These are phyloP conservation scores for Tolypocladium guangdongense DNA, from an alignment of 2,329 filamentous ascomycete species.

Conservation along the genomic window DNA sequence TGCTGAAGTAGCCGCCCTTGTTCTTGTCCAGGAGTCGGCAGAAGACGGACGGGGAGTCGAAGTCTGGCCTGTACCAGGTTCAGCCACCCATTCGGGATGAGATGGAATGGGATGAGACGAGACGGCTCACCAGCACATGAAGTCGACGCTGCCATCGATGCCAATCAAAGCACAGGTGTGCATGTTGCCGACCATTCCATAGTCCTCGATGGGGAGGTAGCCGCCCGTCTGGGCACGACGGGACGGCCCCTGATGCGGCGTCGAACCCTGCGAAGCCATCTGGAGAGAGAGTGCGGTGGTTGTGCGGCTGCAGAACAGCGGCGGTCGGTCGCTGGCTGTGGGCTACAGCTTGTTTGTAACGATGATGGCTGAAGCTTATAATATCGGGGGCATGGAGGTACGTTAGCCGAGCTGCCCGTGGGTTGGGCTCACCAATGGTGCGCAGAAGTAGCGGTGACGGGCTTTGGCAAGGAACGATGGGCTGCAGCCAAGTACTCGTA, in stretches of 20 bases:
- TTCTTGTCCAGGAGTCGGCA: conserved; percentile 64
- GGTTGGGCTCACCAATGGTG: background rate
- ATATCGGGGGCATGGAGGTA: background rate
- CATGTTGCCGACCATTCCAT: conserved; percentile 75
- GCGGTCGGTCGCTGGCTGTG: background rate
- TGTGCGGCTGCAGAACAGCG: background rate
- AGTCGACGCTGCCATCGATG: conserved; percentile 64
- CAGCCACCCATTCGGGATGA: background rate
- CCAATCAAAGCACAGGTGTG: conserved; percentile 65
- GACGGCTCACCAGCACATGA: conserved; percentile 59
- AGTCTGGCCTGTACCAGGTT: conserved; percentile 49
- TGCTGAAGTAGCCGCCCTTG: conserved; percentile 64
- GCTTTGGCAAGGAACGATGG: background rate
- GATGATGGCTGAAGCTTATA: background rate
- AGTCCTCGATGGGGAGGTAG: conserved; percentile 59
- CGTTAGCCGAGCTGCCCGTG: background rate
- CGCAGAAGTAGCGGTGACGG: background rate
- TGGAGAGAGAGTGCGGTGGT: background rate
- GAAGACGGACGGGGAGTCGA: conserved; percentile 68
- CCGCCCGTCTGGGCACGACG: conserved; percentile 28
- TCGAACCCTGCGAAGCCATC: conserved; percentile 23
- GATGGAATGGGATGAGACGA: background rate
- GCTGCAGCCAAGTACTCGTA: background rate
- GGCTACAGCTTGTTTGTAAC: background rate
- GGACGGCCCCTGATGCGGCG: conserved; percentile 19